phyloP scores from a whole-genome alignment of 208 protist genomes.

The Naegleria lovaniensis region DNA sequence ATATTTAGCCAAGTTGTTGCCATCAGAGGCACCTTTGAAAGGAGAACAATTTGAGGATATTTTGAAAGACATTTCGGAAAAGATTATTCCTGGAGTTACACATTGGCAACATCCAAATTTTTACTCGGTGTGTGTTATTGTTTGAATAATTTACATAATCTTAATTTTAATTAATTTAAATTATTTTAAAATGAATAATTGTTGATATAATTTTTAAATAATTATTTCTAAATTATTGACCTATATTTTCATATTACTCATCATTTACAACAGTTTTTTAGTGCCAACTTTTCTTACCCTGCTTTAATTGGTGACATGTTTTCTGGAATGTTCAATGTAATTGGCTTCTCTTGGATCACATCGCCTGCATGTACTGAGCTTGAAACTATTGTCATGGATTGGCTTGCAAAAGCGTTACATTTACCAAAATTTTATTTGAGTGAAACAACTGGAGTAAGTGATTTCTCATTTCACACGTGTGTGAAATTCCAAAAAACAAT shows the following conservation, averaged over 20 bases:
- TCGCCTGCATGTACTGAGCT: conserved; percentile 41
- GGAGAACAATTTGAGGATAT: conserved; percentile 24
- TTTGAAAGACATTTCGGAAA: conserved; percentile 29
- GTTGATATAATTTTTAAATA: no score
- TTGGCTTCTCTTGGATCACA: conserved; percentile 40
- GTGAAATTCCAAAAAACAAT: background rate
- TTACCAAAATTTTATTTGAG: conserved; percentile 31
- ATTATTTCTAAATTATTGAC: no score
- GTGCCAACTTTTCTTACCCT: conserved; percentile 29
- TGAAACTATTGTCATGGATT: conserved; percentile 40
- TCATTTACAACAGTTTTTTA: conserved; percentile 16
- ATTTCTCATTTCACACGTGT: background rate
- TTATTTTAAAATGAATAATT: background rate
- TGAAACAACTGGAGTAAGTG: background rate
- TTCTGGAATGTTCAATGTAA: conserved; percentile 27
- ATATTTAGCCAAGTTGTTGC: conserved; percentile 34
- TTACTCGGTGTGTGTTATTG: background rate
- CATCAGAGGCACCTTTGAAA: conserved; percentile 28
- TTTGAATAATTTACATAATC: no score
- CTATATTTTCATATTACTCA: no score
- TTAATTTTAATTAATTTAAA: no score
- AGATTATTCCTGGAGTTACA: conserved; percentile 41
- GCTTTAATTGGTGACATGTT: conserved; percentile 41
- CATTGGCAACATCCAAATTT: conserved; percentile 40
- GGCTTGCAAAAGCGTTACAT: conserved; percentile 27